phyloP scores from a whole-genome alignment of 179 eudicot species.

The Corrigiola litoralis region DNA sequence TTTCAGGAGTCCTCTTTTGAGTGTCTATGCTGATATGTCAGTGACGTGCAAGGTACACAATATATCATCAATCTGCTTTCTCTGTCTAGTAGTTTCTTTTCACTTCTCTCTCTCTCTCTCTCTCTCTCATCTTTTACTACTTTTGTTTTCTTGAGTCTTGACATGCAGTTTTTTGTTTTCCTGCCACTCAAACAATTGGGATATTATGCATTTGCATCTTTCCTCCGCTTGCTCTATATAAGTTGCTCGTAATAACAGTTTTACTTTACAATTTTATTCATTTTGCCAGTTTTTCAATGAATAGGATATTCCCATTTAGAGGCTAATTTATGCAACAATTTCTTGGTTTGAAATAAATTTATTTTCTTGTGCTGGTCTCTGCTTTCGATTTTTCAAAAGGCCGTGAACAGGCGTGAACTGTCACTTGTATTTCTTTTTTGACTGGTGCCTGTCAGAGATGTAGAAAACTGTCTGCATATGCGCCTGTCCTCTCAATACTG shows the following conservation, averaged over 20 bases:
- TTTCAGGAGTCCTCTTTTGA: conserved; percentile 90
- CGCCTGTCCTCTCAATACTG: neutral
- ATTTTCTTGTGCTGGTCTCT: too few species aligned
- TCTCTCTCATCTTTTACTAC: neutral
- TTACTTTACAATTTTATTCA: too few species aligned
- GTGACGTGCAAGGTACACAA: conserved; percentile 83
- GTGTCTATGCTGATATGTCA: conserved; percentile 99
- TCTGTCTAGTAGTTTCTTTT: neutral
- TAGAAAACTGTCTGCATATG: neutral
- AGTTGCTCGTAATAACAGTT: too few species aligned
- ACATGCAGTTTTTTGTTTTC: neutral
- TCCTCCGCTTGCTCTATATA: too few species aligned
- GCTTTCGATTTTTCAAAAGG: too few species aligned
- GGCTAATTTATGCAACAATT: too few species aligned
- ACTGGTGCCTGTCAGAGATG: neutral
- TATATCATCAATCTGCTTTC: neutral
- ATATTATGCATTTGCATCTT: neutral
- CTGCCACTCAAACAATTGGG: neutral
- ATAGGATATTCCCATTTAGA: too few species aligned
- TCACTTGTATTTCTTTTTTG: neutral
- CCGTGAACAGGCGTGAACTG: too few species aligned
- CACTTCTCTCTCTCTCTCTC: neutral
- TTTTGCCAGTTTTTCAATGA: too few species aligned
- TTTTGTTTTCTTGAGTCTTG: too few species aligned
- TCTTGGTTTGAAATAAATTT: too few species aligned